Evolutionary conservation across 2,329 filamentous ascomycete species (phyloP), one percentile per base, ranked within the genome.

Genomic region (Colletotrichum sp.): DNA sequence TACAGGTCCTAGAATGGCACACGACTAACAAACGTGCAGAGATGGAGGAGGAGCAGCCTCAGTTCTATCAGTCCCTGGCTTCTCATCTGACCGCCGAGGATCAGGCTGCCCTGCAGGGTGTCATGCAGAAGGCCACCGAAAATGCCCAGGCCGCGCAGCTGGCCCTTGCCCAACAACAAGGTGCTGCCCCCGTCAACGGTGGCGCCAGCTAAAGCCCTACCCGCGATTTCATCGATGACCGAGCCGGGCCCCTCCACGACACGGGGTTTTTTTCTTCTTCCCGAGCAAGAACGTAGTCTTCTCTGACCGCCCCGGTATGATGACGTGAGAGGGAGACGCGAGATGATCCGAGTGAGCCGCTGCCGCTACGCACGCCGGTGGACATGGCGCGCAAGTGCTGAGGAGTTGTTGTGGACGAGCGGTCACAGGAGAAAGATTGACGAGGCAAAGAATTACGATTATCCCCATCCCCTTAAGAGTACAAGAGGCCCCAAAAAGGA

Each of bases 21-120:
- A n/a, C 64, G 4, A 26, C 81, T 80, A 78, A 83, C 69, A 60
- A 36, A 12, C 28, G 68, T 68, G 65, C 83, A 98, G 96, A 92
- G 85, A 91, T 99, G 83, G 95, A 98, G 91, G 93, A 94, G 87
- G 94, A 96, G 81, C 96, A 98, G 82, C 96, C 96, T 18, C 94
- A 96, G 79, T 93, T 98, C 79, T 99, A 99, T 84, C 89, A 93
- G 59, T 93, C 90, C 75, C 89, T 99, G 75, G 95, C 95, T 26
- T 92, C 93, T 79, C 94, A 95, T 77, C 91, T 99, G 55, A 93
- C 91, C 49, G 89, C 92, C 1, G 95, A 97, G 66, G 96, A 99
- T 83, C 95, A 97, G 84, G 90, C 91, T 77, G 90, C 98, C 65
- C 91, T 99, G 77, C 93, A 98, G 83, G 90, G 89, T 26, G 95